Evolutionary conservation across 495 filamentous ascomycete species (phyloP), one percentile per base, ranked within the genome.

Genomic region (Terfezia boudieri): DNA sequence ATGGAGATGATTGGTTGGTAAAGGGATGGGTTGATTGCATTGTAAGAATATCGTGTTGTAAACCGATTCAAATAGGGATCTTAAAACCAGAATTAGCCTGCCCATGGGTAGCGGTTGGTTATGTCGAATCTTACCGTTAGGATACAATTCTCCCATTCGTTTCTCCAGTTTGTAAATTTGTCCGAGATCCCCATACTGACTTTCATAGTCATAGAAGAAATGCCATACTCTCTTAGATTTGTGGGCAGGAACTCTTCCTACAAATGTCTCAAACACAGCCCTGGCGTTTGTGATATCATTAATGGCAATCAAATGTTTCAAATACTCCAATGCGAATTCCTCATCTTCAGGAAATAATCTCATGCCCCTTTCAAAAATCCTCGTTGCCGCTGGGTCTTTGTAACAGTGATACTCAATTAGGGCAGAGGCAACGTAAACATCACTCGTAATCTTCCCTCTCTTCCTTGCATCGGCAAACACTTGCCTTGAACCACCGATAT

Each of bases 391-490:
- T 3, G 79, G 76, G 56, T 96, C 90, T 61, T 93, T 87, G 67
- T 98, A 98, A 59, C 90, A 90, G 61, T 87, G 80, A 66, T 90
- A 88, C 61, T 98, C 90, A 60, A 96, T 83, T 54, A 93, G 73
- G 26, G 90, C 89, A 61, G 80, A 83, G 8, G 84, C 89, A 54
- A 93, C 80, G 64, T 96, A 98, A 17, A 94, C 85, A 66, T 94
- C 90, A 58, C 84, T 87, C 16, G 82, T 92, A 36, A 98, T 76
- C 32, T 84, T 81, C 23, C 90, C 90, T 56, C 78, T 76, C 57
- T 80, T 81, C 14, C 90, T 76, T 52, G 90, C 86, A 67, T 96
- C 86, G 9, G 76, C 75, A 64, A 98, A 95, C 14, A 90, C 75
- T 59, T 84, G 80, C 26, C 90, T 79, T 56, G 84, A 80, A 8